A percentile compares a stretch with the other conserved stretches of the same genome.
These are phyloP conservation scores for Ceratocystis albifundus DNA, from an alignment of 2,329 filamentous ascomycete species.

Conservation along the genomic window DNA sequence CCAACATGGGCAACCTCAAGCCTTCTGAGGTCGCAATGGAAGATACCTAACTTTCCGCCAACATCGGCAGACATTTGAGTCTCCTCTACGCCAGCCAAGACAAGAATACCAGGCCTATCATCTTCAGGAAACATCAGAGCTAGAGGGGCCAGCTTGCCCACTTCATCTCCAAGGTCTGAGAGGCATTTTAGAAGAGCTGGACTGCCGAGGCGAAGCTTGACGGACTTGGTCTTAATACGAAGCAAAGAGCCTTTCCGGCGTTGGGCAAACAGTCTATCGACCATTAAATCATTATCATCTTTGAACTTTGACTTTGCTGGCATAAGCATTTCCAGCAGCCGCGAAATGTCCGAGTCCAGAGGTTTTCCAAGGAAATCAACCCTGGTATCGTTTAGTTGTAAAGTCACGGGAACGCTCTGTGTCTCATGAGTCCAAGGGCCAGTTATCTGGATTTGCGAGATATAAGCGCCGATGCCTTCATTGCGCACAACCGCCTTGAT, in stretches of 20 bases:
- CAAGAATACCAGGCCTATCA: slow-evolving; percentile 78
- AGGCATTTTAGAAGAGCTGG: slow-evolving; percentile 56
- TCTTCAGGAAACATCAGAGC: slow-evolving; percentile 94
- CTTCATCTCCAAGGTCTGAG: slow-evolving; percentile 60
- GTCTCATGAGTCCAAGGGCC: slow-evolving; percentile 46
- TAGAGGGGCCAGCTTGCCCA: slow-evolving; percentile 72
- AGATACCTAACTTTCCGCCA: slow-evolving; percentile 55
- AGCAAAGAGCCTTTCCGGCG: slow-evolving; percentile 76
- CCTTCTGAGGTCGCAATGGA: slow-evolving; percentile 47
- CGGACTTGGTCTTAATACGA: slow-evolving; percentile 52
- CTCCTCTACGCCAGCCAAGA: slow-evolving; percentile 55
- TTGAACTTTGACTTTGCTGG: slow-evolving; percentile 87
- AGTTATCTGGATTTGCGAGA: slow-evolving; percentile 62
- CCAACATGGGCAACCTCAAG: slow-evolving; percentile 71
- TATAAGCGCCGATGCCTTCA: slow-evolving; percentile 57
- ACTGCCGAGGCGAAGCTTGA: slow-evolving; percentile 52
- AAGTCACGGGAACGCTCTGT: slow-evolving; percentile 47
- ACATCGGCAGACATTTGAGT: slow-evolving; percentile 51
- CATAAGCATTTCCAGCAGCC: slow-evolving; percentile 72
- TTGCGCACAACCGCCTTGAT: slow-evolving; percentile 69
- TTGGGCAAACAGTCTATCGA: slow-evolving; percentile 81
- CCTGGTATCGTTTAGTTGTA: slow-evolving; percentile 54
- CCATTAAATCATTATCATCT: slow-evolving; percentile 82
- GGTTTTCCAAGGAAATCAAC: slow-evolving; percentile 63
- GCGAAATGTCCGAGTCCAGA: slow-evolving; percentile 67